Evolutionary conservation across 2,329 filamentous ascomycete species (phyloP), one percentile per base, ranked within the genome.

Genomic region (Neofusicoccum umdonicola): DNA sequence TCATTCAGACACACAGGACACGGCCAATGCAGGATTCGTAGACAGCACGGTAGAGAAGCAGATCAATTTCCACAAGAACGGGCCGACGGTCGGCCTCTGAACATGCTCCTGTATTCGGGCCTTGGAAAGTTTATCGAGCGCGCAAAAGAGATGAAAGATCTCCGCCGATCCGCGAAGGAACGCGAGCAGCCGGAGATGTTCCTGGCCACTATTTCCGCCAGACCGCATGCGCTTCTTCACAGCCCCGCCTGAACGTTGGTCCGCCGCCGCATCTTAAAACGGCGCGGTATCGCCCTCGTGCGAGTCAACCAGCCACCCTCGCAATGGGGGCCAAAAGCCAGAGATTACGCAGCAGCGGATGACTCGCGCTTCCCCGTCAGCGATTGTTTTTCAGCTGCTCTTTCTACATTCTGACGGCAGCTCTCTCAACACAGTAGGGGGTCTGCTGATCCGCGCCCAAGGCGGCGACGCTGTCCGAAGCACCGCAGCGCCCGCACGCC

Each of bases 81-180:
- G 22, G 15, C 34, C 54, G 41, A 45, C 22, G 41, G 44, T 39
- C 39, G 39, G 31, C 19, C 41, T 35, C 15, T 8, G 37, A 58
- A 22, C 44, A 41, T 17, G 27, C 13, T 35, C 41, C 54, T 58
- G 41, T 27, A 58, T 45, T 58, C 54, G 54, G 54, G 39, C 54
- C 41, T 58, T 19, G 39, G 15, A 45, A 58, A 58, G 22, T 31
- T 45, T 58, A 58, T 58, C 41, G 54, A 31, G 8, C 7, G 8
- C 17, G 19, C 54, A 15, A 58, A 44, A 44, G 54, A 58, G 54
- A 44, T 45, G 54, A 45, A 15, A 34, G 54, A 58, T 58, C 54
- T 22, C 52, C 37, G 52, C 37, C 19, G 52, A 56, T 56, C 52
- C 22, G 35, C 52, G 9, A 27, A 42, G 52, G 52, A 8, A 44